These are phyloP conservation scores for Fabrea salina DNA, from an alignment of 169 alveolate genomes.

Conservation along the genomic window DNA sequence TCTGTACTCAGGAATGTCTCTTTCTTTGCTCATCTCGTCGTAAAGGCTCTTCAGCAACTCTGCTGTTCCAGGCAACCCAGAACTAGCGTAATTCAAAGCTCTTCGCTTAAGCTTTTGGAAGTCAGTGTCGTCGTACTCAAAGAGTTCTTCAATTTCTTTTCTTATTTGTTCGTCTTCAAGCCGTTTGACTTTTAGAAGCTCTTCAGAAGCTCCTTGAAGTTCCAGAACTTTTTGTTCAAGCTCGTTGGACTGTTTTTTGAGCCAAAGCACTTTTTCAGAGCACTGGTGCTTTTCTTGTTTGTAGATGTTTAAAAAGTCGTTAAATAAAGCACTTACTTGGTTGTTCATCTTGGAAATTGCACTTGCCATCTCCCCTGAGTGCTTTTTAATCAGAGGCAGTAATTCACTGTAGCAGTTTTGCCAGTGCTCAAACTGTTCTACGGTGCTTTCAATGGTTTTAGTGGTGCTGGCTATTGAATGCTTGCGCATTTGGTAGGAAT, in stretches of 20 bases:
- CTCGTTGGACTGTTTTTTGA: not conserved
- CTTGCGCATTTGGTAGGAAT: not conserved
- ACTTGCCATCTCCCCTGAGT: not conserved
- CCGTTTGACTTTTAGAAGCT: not conserved
- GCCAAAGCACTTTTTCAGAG: not conserved
- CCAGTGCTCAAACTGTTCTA: slow-evolving; percentile 1
- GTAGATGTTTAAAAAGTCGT: not conserved
- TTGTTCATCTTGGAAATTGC: not conserved
- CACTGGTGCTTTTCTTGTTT: not conserved
- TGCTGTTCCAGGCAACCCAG: not conserved
- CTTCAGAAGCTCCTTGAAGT: not conserved
- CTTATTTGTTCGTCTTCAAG: not conserved
- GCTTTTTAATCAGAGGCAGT: not conserved
- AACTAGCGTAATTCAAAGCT: not conserved
- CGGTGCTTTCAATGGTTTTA: not conserved
- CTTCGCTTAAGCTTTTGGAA: not conserved
- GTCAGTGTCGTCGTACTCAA: not conserved
- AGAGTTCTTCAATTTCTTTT: slow-evolving; percentile 9
- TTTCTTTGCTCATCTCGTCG: not conserved
- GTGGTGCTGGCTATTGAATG: not conserved
- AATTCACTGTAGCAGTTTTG: not conserved
- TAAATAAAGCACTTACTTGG: not conserved
- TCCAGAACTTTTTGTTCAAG: not conserved
- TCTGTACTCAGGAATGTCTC: not conserved
- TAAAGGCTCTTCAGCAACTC: not conserved